Evolutionary conservation across 768 basidiomycete species (phyloP), one percentile per base, ranked within the genome.

Genomic region (Tulasnella calospora): DNA sequence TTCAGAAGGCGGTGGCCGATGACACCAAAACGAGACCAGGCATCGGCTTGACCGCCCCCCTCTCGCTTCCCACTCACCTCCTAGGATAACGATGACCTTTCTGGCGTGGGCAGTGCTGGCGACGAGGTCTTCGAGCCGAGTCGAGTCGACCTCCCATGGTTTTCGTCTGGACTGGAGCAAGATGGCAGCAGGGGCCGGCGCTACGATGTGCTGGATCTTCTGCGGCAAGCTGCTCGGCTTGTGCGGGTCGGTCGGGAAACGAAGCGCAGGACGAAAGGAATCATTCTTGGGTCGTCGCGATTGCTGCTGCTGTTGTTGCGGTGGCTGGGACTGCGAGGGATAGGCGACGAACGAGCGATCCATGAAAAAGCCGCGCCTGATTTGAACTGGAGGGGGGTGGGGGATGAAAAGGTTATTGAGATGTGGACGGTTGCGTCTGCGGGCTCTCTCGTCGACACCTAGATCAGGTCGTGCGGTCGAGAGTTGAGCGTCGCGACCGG

Each of bases 221-320:
- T 67, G 44, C 30, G 77, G 77, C 19, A 78, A 30, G n/a, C 23
- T 41, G 8, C 69, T 47, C 27, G 77, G 71, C 17, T 78, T 78
- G 69, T 78, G 71, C 23, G 77, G 77, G 69, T 78, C 77, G 15
- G 77, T 78, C 15, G 77, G 77, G 77, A 78, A 78, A 19, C 77
- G 77, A 35, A 78, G 55, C 35, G 77, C 77, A 4, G 77, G 77
- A 19, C 77, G 77, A 36, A 78, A 78, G 33, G 77, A 71, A 19
- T 70, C 77, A n/a, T 51, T 78, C 38, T 75, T 47, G 1, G 46
- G 44, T 1, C 74, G 71, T n/a, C 71, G 17, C 3, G 70, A 33
- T 40, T 40, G 38, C 71, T 40, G 71, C 71, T 15, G 71, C 38
- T 40, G 44, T 12, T 12, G 17, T 35, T 46, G 71, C 71, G 3